These are phyloP conservation scores for Leccinum subgranulosum DNA, from an alignment of 768 basidiomycete species.

Conservation along the genomic window DNA sequence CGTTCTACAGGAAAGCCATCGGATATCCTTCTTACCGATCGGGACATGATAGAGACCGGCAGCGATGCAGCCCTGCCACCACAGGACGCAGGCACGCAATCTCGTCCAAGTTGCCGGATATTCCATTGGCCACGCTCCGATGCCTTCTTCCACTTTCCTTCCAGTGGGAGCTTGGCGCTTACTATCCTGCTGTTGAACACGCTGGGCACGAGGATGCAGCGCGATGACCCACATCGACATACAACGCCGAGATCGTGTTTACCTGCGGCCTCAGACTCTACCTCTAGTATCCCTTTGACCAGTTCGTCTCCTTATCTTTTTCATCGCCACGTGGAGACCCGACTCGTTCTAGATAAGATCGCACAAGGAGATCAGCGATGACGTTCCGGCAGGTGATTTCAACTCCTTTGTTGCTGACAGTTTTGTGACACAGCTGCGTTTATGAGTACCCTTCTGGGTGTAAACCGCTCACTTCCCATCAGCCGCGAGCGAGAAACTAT, in stretches of 20 bases:
- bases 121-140: conserved; percentile 74
- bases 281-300: conserved; percentile 97
- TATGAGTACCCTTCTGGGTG: too few species aligned
- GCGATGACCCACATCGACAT: conserved; percentile 98
- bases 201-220: conserved; percentile 35
- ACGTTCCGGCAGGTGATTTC: too few species aligned
- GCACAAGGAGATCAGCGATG: conserved; percentile 77
- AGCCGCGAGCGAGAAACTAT: too few species aligned
- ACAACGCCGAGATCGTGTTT: too few species aligned
- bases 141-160: background rate
- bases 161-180: background rate
- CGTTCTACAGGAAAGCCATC: conserved; percentile 81
- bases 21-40: conserved; percentile 72
- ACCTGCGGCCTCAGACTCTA: conserved; percentile 70
- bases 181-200: too few species aligned
- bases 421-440: too few species aligned
- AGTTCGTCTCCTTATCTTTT: conserved; percentile 95
- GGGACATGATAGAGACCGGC: conserved; percentile 93
- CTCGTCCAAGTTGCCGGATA: conserved; percentile 50
- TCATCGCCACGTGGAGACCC: conserved; percentile 92
- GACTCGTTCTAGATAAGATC: conserved; percentile 80
- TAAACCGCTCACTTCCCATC: too few species aligned
- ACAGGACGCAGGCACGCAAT: too few species aligned
- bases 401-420: too few species aligned
- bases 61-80: conserved; percentile 70